Evolutionary conservation across 805 yeast species (phyloP), one percentile per base, ranked within the genome.

Genomic region (Cyberlindnera misumaiensis): DNA sequence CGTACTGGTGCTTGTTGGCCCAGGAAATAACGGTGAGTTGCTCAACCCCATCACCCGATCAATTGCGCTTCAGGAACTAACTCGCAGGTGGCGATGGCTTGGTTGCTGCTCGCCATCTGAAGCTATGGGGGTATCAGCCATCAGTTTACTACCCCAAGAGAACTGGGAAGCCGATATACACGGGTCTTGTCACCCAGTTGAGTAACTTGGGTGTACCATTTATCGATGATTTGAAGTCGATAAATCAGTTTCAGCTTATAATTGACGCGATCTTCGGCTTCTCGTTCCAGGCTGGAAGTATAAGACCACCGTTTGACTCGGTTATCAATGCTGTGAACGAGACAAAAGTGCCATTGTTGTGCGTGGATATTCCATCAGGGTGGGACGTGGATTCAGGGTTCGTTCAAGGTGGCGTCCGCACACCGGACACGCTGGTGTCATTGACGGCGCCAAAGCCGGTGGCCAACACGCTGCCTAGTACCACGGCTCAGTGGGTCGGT

Each of bases 301-400:
- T 90, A 35, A 68, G 97, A 39, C 73, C 72, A 27, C 96, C 96
- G 1, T 90, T 83, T 56, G 75, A 72, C 31, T 49, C 47, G 12
- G 72, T 70, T 8, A 63, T 72, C 39, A 51, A 50, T n/a, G 48
- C 65, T 7, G 56, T 83, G 45, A 52, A 64, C 6, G 40, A 52
- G 3, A 65, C 28, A 11, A 40, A 45, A 1, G 53, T 76, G 3
- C 90, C 89, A 2, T 73, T 88, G 2, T 72, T 85, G 0, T 75
- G 94, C 0, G 84, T 93, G 2, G 98, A 93, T 58, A 76, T 90
- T 34, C 98, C 98, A 0, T 83, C 95, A 2, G 96, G 97, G 0
- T 93, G 98, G 98, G 90, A 89, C 54, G 97, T 93, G 10, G 95
- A 93, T 53, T 53, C 70, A 7, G 98, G 98, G 0, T 95, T 93